A percentile compares a stretch with the other conserved stretches of the same genome.
These are phyloP conservation scores for Rubroboletus satanas DNA, from an alignment of 768 basidiomycete species.

Conservation along the genomic window DNA sequence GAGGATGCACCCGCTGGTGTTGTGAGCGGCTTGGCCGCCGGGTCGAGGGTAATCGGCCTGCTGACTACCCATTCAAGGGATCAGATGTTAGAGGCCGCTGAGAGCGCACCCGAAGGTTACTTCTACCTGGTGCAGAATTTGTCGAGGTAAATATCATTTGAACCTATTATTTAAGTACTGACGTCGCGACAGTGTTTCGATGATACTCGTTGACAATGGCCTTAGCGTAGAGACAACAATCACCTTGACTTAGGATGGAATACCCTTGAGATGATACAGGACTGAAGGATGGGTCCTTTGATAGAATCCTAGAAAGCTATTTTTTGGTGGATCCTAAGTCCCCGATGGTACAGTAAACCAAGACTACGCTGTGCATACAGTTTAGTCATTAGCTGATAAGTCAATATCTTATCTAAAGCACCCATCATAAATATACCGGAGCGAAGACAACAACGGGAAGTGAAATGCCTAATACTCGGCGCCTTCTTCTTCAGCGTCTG, in stretches of 20 bases:
- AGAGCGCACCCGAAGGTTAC: conserved; percentile 35
- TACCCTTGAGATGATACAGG: background rate
- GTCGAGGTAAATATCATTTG: conserved; percentile 46
- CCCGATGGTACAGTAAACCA: too few relatives aligned
- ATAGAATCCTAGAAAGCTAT: conserved; percentile 2
- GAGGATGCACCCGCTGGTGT: conserved; percentile 92
- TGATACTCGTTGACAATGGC: conserved; percentile 31
- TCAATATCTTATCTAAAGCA: conserved; percentile 6
- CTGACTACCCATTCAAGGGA: conserved; percentile 75
- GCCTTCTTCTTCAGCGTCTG: conserved; percentile 63
- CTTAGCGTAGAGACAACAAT: conserved; percentile 37
- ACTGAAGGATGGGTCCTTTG: background rate
- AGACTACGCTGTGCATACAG: too few relatives aligned
- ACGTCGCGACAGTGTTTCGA: conserved; percentile 18
- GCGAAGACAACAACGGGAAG: background rate
- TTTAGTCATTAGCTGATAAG: conserved; percentile 8
- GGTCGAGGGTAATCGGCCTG: conserved; percentile 79
- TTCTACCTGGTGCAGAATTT: conserved; percentile 69
- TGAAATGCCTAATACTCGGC: conserved; percentile 42
- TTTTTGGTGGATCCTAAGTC: background rate
- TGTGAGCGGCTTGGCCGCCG: conserved; percentile 72
- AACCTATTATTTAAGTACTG: background rate
- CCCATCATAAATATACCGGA: conserved; percentile 4
- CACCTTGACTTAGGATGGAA: conserved; percentile 3
- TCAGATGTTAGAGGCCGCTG: conserved; percentile 58